Percentiles rank a stretch among this genome's conserved stretches.
Conservation (phyloP, 305 asterid species). For the Solanum chacoense region DNA sequence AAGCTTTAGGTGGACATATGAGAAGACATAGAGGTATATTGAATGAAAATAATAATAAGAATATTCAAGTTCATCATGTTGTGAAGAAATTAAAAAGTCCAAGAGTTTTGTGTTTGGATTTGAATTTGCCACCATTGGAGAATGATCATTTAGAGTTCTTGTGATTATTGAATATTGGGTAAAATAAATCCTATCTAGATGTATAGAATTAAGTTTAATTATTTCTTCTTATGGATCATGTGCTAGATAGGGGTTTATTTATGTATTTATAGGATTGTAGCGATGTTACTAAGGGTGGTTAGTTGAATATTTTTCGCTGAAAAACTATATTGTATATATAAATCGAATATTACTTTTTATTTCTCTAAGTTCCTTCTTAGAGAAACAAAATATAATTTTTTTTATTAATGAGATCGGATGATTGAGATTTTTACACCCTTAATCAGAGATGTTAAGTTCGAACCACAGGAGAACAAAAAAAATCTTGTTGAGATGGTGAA, state of each 20-base stretch:
- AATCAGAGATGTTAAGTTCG: too few species aligned
- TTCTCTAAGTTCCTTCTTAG: neutral
- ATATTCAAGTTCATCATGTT: neutral
- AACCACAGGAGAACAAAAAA: too few species aligned
- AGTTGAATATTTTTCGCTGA: neutral
- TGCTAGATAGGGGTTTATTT: neutral
- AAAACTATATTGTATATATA: neutral
- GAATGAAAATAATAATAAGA: neutral
- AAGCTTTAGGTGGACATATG: conserved; percentile 40
- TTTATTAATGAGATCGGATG: neutral
- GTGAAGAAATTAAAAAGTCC: neutral
- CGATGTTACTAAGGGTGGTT: neutral
- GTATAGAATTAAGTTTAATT: neutral
- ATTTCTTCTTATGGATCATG: neutral
- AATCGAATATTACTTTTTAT: neutral
- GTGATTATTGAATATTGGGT: neutral
- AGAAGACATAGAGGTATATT: conserved; percentile 19
- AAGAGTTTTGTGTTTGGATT: conserved; percentile 22
- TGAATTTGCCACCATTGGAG: conserved; percentile 30
- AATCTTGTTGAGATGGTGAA: neutral
- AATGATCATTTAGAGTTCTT: conserved; percentile 16
- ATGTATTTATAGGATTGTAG: neutral
- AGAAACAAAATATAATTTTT: neutral
- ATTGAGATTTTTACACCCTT: too few species aligned
- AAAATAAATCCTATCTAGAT: neutral